These are phyloP conservation scores for Backusella liffmaniae DNA, from an alignment of 192 early-diverging fungal species.

Conservation along the genomic window DNA sequence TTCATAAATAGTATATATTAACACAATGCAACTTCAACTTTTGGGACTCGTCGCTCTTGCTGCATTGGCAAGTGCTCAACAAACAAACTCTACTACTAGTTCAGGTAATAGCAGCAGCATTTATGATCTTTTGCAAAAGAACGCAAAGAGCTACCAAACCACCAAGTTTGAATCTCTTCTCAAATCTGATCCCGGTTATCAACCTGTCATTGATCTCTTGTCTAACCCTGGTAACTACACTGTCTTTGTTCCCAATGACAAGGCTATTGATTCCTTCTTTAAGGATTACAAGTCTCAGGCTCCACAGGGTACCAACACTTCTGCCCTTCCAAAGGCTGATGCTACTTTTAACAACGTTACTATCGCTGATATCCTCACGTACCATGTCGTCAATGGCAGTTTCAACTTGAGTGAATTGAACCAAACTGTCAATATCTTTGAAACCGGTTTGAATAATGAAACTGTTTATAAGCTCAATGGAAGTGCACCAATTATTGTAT, in stretches of 20 bases:
- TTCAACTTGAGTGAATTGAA: neutral
- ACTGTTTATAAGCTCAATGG: neutral
- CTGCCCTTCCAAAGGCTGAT: neutral
- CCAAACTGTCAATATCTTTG: neutral
- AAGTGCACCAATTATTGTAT: neutral
- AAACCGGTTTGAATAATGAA: slow-evolving; percentile 3
- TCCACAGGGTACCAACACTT: neutral
- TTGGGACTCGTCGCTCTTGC: slow-evolving; percentile 2
- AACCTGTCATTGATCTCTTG: slow-evolving; percentile 10
- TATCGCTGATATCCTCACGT: slow-evolving; percentile 1
- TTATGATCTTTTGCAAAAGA: neutral
- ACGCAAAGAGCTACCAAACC: neutral
- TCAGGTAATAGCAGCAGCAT: neutral
- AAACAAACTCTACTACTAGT: neutral
- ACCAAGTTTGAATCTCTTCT: neutral
- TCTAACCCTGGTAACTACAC: slow-evolving; percentile 9
- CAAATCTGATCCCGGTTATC: neutral
- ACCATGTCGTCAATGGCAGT: slow-evolving; percentile 5
- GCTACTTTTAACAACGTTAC: neutral
- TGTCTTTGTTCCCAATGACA: slow-evolving; percentile 11
- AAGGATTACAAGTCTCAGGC: neutral
- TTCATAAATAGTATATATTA: neutral
- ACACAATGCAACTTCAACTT: slow-evolving; percentile 1
- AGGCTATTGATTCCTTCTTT: neutral
- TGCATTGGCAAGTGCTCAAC: neutral